Evolutionary conservation across 768 basidiomycete species (phyloP).

Genomic region (Trametes sanguinea): DNA sequence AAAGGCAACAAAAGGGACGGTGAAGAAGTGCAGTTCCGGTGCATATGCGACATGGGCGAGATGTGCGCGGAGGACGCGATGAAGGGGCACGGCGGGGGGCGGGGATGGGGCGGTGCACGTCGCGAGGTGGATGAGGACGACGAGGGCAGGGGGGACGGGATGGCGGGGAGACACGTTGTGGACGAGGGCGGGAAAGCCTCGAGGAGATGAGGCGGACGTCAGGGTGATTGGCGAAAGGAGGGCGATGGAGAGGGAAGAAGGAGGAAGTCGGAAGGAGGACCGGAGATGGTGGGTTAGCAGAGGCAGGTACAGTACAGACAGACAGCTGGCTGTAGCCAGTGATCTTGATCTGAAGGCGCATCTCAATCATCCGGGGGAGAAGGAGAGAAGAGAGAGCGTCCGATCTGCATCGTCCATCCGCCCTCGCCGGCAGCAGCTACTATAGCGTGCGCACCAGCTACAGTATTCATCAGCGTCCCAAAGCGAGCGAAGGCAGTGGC

Average conservation of each 20-base stretch:
- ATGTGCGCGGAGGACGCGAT: no score
- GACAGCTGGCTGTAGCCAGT: neutral
- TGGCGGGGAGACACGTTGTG: neutral
- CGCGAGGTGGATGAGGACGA: neutral
- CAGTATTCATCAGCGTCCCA: no score
- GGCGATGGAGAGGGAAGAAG: neutral
- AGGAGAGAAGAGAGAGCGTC: neutral
- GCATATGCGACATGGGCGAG: neutral
- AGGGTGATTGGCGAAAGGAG: no score
- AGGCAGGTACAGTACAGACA: no score
- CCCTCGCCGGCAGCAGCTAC: neutral
- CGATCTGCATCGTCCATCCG: neutral
- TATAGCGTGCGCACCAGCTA: no score
- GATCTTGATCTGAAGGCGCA: no score
- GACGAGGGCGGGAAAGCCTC: no score
- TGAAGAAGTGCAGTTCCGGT: neutral
- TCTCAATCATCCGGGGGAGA: no score
- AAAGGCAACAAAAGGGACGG: neutral
- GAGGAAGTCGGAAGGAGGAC: neutral
- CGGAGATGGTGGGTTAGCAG: no score
- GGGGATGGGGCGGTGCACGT: neutral
- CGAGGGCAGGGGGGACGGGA: neutral
- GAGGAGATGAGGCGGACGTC: no score
- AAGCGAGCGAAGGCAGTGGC: no score
- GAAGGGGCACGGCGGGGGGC: neutral